Conservation (phyloP, 1,284 basidiomycete genomes). For the Peniophora sp. region DNA sequence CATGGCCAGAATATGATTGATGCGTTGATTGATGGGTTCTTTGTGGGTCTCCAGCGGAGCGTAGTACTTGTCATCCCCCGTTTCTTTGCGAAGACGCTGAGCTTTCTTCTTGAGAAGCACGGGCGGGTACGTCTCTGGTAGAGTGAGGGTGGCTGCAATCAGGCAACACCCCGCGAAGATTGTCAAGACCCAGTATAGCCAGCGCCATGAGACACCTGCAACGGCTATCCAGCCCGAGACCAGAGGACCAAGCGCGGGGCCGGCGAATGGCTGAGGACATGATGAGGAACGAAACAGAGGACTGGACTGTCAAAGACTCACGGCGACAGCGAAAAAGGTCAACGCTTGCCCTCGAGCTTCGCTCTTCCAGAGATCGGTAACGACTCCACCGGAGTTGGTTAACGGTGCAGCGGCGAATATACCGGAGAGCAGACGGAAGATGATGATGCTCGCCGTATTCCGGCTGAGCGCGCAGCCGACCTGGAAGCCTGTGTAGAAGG, state of each 20-base stretch:
- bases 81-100: constrained; percentile 35
- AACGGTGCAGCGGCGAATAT: constrained; percentile 40
- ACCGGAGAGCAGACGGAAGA: constrained; percentile 62
- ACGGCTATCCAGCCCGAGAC: constrained; percentile 11
- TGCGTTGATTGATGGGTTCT: constrained; percentile 28
- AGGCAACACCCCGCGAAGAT: constrained; percentile 48
- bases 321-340: not conserved
- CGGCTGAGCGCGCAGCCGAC: constrained; percentile 52
- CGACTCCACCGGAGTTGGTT: constrained; percentile 27
- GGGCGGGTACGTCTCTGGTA: constrained; percentile 70
- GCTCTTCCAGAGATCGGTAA: not conserved
- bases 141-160: constrained; percentile 50
- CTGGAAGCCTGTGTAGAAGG: constrained; percentile 60
- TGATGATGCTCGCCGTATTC: constrained; percentile 50
- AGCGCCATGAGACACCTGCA: constrained; percentile 52
- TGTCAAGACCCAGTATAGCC: constrained; percentile 72
- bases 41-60: constrained; percentile 38
- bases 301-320: too few relatives aligned
- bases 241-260: constrained; percentile 35
- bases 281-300: constrained; percentile 18
- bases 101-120: constrained; percentile 47
- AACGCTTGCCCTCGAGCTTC: not conserved
- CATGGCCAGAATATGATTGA: constrained; percentile 44
- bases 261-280: constrained; percentile 64
- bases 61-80: constrained; percentile 60